phyloP scores from a whole-genome alignment of 192 early-diverging fungal genomes.

The Coemansia sp. region DNA sequence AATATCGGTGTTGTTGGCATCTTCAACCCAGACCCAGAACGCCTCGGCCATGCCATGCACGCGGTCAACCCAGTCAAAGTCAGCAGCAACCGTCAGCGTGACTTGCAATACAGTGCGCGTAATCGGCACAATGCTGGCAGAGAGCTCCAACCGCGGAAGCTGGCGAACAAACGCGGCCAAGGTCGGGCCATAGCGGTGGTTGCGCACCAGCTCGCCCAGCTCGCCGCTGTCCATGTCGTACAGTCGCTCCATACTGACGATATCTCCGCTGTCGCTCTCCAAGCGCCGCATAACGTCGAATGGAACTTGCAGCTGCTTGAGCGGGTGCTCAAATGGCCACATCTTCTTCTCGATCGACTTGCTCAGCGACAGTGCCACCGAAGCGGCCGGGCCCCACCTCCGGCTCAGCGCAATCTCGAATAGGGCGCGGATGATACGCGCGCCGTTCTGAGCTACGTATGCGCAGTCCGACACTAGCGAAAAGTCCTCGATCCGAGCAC shows the following conservation, averaged over 20 bases:
- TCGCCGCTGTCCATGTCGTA: slow-evolving; percentile 83
- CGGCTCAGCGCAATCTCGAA: slow-evolving; percentile 94
- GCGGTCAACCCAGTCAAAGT: slow-evolving; percentile 94
- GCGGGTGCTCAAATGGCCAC: slow-evolving; percentile 91
- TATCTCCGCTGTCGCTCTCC: slow-evolving; percentile 17
- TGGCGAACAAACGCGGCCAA: slow-evolving; percentile 75
- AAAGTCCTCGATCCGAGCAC: slow-evolving; percentile 83
- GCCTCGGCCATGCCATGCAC: slow-evolving; percentile 87
- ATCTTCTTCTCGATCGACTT: slow-evolving; percentile 83
- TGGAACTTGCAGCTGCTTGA: slow-evolving; percentile 77
- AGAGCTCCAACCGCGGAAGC: slow-evolving; percentile 80
- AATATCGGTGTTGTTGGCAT: slow-evolving; percentile 82
- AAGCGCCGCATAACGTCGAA: slow-evolving; percentile 72
- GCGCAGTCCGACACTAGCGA: slow-evolving; percentile 89
- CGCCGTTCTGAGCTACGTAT: slow-evolving; percentile 93
- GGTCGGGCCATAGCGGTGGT: slow-evolving; percentile 73
- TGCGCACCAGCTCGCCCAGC: slow-evolving; percentile 81
- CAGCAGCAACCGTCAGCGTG: slow-evolving; percentile 73
- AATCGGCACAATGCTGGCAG: slow-evolving; percentile 84
- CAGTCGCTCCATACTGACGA: slow-evolving; percentile 62
- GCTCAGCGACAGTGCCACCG: slow-evolving; percentile 77
- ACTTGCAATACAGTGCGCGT: slow-evolving; percentile 88
- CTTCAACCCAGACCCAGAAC: slow-evolving; percentile 98
- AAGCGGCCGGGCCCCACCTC: slow-evolving; percentile 82
- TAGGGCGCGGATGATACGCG: slow-evolving; percentile 88